Base-by-base conservation (phyloP, 2,329 filamentous ascomycete genomes). In the Gnomoniopsis sp. region DNA sequence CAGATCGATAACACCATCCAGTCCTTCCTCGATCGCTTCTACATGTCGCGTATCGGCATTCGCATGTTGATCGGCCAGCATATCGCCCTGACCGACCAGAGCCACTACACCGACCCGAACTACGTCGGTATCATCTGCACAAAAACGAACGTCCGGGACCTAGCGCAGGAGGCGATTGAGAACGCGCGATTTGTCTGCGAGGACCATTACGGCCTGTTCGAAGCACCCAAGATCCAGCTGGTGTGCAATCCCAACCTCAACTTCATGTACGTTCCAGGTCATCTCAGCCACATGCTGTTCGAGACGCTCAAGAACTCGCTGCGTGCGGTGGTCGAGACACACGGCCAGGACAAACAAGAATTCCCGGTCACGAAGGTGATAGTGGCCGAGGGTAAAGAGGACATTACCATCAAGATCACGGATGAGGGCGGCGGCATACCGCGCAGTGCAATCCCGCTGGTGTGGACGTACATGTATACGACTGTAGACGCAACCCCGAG, bases 401-500 rank as follows among this genome's bases (percentile, higher is more conserved):
- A 99, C 70, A 99, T 99, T 68, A 99, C 95, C 6, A 97, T 99
- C 79, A 99, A 99, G 77, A 89, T 99, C 67, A 91, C 89, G 4
- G 95, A 99, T 72, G 95, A 99, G 76, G 95, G 95, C 60, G 95
- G 95, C 64, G 95, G 95, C 62, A 98, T 99, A 55, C 92, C 95
- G 0, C 82, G 95, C 68, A 96, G 90, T 67, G 86, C 91, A 54
- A 98, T 99, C 64, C 95, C 95, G 6, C 82, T 99, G 15, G 95
- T 98, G n/a, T 99, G 95, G 95, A 99, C 95, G 14, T 99, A 99
- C 74, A 99, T 98, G 95, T 99, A 99, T 74, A 99, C 95, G 38
- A 99, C 95, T 2, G 95, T 99, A 64, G 95, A 98, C 73, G 87
- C 93, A 67, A 98, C 95, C 22, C 95, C 95, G 15, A 96, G 88